Percentiles rank a stretch among this genome's conserved stretches.
Conservation (phyloP, 768 basidiomycete genomes). For the Macrocybe gigantea region DNA sequence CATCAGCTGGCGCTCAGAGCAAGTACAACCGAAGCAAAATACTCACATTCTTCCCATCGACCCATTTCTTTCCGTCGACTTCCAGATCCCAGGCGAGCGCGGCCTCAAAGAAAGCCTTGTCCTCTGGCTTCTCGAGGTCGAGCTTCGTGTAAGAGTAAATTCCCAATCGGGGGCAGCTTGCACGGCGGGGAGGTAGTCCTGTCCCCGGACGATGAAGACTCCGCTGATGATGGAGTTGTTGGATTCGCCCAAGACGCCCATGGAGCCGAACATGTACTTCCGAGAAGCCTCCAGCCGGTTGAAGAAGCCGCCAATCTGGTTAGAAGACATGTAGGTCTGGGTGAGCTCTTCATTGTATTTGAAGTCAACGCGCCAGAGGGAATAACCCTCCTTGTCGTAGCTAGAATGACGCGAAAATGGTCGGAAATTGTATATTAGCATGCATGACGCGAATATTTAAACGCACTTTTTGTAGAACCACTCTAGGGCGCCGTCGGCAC, state of each 20-base stretch:
- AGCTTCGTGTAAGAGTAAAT: constrained; percentile 75
- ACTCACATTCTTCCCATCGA: constrained; percentile 85
- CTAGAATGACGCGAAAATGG: constrained; percentile 28
- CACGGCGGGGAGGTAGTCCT: constrained; percentile 63
- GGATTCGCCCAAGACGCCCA: constrained; percentile 81
- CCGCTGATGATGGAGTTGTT: constrained; percentile 83
- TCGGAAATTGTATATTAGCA: background rate
- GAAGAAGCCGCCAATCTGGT: constrained; percentile 94
- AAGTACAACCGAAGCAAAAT: constrained; percentile 1
- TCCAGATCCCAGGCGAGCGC: constrained; percentile 93
- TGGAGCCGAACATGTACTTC: constrained; percentile 92
- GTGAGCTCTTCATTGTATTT: constrained; percentile 96
- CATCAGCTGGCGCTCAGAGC: constrained; percentile 5
- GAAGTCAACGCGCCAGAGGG: constrained; percentile 89
- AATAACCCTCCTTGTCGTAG: constrained; percentile 87
- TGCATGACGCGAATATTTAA: too few species aligned
- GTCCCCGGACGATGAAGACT: constrained; percentile 77
- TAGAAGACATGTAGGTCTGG: constrained; percentile 89
- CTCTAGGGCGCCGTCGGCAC: constrained; percentile 73
- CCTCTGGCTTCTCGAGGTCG: constrained; percentile 63
- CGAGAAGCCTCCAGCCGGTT: constrained; percentile 96
- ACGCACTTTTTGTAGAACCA: constrained; percentile 96
- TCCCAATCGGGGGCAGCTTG: constrained; percentile 89
- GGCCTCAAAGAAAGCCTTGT: constrained; percentile 90
- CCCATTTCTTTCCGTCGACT: constrained; percentile 86